Conservation (phyloP, 2,329 filamentous ascomycete genomes). For the Cercospora sp. region DNA sequence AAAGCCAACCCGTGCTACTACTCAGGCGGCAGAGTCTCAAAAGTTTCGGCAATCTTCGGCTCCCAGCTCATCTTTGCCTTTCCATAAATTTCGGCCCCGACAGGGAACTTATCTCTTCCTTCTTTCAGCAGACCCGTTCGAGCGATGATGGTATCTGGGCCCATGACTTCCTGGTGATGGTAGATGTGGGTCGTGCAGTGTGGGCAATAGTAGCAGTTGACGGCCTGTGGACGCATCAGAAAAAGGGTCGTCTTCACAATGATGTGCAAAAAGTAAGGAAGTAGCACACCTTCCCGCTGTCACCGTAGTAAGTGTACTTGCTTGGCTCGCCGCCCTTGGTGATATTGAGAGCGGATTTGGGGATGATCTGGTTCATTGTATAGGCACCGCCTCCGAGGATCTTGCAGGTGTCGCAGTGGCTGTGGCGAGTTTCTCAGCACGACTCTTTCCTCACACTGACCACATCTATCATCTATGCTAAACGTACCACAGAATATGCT, state of each 20-base stretch:
- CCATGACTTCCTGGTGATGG: constrained; percentile 56
- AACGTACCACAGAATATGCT: constrained; percentile 46
- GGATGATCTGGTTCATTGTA: constrained; percentile 58
- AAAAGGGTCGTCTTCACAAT: neutral
- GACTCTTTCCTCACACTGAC: no score
- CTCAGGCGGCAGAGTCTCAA: constrained; percentile 47
- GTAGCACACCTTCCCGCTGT: constrained; percentile 44
- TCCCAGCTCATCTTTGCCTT: constrained; percentile 56
- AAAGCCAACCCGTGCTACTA: constrained; percentile 29
- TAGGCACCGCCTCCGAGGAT: constrained; percentile 52
- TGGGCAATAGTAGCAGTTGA: constrained; percentile 60
- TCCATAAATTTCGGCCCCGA: constrained; percentile 56
- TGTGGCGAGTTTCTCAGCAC: constrained; percentile 26
- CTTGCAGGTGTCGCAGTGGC: constrained; percentile 61
- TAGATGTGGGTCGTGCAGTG: constrained; percentile 58
- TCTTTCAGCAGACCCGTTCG: constrained; percentile 53
- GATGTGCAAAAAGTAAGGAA: neutral
- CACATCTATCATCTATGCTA: neutral
- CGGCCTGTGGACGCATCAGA: constrained; percentile 37
- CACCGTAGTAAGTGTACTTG: constrained; percentile 59
- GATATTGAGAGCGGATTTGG: constrained; percentile 52
- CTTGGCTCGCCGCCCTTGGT: constrained; percentile 51
- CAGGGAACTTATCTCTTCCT: constrained; percentile 49
- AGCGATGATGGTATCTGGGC: constrained; percentile 53
- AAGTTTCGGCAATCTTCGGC: constrained; percentile 52